phyloP scores from a whole-genome alignment of 2,329 filamentous ascomycete genomes.

The Neoascochyta sp. region DNA sequence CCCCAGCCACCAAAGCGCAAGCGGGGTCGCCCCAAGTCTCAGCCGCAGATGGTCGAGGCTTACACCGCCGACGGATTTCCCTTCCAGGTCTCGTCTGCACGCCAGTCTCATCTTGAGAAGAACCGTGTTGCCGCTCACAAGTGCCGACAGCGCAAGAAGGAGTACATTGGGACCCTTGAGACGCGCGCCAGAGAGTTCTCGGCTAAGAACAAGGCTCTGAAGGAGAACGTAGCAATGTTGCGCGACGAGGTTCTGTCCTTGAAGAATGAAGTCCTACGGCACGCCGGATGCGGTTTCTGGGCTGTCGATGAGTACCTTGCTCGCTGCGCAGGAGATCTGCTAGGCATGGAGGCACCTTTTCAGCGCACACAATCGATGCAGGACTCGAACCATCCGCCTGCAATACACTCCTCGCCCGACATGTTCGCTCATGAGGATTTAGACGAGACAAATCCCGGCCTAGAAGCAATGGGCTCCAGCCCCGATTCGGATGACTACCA shows the following conservation, averaged over 20 bases:
- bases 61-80: constrained; percentile 33
- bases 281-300: constrained; percentile 38
- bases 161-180: constrained; percentile 53
- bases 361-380: constrained; percentile 1
- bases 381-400: constrained; percentile 5
- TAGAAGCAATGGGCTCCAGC: constrained; percentile 9
- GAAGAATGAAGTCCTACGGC: constrained; percentile 37
- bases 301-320: constrained; percentile 38
- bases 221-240: constrained; percentile 32
- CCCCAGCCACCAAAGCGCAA: constrained; percentile 35
- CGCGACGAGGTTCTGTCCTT: constrained; percentile 36
- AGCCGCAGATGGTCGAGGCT: constrained; percentile 30
- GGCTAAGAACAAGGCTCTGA: constrained; percentile 33
- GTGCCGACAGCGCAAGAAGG: constrained; percentile 67
- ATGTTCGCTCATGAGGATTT: constrained; percentile 11
- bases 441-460: constrained; percentile 11
- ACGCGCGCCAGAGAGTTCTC: constrained; percentile 41
- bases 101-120: constrained; percentile 54
- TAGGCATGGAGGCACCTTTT: constrained; percentile 24
- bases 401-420: not conserved
- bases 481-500: constrained; percentile 19
- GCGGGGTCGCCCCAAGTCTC: constrained; percentile 35
- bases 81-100: constrained; percentile 33
- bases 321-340: constrained; percentile 33
- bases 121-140: constrained; percentile 72